Conservation (phyloP, 306 rosid genomes). For the Argentina anserina region DNA sequence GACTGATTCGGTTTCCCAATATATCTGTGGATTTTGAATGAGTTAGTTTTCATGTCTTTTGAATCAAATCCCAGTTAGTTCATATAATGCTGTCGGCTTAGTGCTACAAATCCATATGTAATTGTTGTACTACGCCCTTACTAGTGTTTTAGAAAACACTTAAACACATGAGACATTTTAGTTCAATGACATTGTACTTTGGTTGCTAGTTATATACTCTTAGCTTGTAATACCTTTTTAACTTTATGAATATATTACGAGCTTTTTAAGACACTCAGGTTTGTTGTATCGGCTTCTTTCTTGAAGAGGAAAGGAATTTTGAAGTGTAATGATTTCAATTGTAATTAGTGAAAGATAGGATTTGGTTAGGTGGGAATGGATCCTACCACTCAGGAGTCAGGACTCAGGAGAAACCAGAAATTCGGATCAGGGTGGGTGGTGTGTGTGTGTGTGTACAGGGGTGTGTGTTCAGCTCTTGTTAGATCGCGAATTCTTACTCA, state of each 20-base stretch:
- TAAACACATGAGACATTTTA: background rate
- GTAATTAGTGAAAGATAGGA: background rate
- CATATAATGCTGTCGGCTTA: background rate
- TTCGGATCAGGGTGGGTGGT: background rate
- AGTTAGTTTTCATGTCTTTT: too few relatives aligned
- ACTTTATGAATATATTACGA: background rate
- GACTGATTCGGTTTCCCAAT: too few relatives aligned
- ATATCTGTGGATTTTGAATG: too few relatives aligned
- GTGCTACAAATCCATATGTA: background rate
- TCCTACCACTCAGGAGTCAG: too few relatives aligned
- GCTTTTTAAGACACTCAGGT: background rate
- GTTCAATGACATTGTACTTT: background rate
- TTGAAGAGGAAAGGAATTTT: background rate
- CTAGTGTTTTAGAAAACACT: background rate
- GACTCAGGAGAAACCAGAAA: background rate
- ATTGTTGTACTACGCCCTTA: background rate
- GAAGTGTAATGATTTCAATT: background rate
- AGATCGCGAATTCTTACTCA: background rate
- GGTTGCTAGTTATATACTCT: background rate
- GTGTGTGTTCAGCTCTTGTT: background rate
- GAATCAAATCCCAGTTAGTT: background rate
- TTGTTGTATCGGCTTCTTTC: background rate
- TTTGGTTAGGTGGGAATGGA: background rate
- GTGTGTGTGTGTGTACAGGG: background rate
- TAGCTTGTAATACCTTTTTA: background rate